phyloP scores from a whole-genome alignment of 768 basidiomycete species.

The Mycena belliarum region DNA sequence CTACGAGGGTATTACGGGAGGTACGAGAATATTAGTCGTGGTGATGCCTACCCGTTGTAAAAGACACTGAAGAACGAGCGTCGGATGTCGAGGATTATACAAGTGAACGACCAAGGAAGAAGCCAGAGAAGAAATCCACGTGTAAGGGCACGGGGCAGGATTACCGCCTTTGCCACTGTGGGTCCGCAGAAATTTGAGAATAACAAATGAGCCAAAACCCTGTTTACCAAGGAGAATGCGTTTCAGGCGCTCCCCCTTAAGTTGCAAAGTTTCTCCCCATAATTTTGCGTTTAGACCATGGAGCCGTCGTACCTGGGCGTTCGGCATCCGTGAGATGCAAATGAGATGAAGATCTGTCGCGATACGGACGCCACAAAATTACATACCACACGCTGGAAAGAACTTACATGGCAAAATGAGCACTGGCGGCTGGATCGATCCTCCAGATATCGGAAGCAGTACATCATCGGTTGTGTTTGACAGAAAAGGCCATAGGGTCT shows the following conservation, averaged over 20 bases:
- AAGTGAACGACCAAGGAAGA: slow-evolving; percentile 8
- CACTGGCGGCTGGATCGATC: not conserved
- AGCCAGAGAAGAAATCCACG: slow-evolving; percentile 17
- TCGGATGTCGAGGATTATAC: not conserved
- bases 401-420: too few relatives aligned
- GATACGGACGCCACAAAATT: slow-evolving; percentile 3
- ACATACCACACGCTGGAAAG: slow-evolving; percentile 9
- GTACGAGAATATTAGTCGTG: slow-evolving; percentile 7
- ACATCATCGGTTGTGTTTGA: not conserved
- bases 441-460: not conserved
- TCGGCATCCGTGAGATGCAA: slow-evolving; percentile 2
- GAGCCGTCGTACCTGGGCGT: not conserved
- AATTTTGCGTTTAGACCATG: not conserved
- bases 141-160: slow-evolving; percentile 18
- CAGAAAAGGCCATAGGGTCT: not conserved
- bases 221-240: not conserved
- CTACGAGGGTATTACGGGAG: slow-evolving; percentile 18
- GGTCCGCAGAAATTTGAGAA: not conserved
- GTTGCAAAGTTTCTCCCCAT: not conserved
- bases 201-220: not conserved
- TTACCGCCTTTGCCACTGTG: not conserved
- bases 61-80: not conserved
- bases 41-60: slow-evolving; percentile 2
- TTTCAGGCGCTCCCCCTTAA: not conserved
- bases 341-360: slow-evolving; percentile 1